Evolutionary conservation across 1,284 basidiomycete genomes (phyloP).

Genomic region (Fomitopsis pinicola): DNA sequence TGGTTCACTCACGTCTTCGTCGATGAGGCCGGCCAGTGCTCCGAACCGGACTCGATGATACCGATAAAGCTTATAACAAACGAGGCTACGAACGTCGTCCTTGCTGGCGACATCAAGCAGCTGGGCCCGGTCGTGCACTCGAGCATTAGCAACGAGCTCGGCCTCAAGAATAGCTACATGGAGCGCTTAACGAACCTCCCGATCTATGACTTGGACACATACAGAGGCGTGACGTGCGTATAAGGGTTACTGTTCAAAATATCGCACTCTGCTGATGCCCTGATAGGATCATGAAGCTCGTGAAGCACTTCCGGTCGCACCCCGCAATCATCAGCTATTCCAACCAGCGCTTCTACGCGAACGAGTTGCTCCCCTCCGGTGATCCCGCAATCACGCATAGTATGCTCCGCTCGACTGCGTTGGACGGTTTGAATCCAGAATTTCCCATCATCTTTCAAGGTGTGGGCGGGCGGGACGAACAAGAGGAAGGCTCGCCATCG

Average conservation of each 20-base stretch:
- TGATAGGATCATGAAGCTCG: constrained; percentile 43
- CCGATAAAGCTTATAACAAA: constrained; percentile 45
- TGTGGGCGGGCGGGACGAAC: constrained; percentile 37
- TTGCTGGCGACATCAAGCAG: constrained; percentile 57
- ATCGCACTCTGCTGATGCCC: not conserved
- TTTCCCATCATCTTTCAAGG: constrained; percentile 48
- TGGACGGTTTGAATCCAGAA: constrained; percentile 23
- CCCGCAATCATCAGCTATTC: constrained; percentile 51
- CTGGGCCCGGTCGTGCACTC: constrained; percentile 53
- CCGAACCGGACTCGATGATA: constrained; percentile 53
- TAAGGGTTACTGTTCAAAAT: not conserved
- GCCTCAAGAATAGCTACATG: constrained; percentile 46
- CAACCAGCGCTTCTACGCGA: constrained; percentile 50
- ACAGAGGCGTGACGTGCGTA: constrained; percentile 33
- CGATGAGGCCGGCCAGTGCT: constrained; percentile 63
- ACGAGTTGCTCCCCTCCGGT: constrained; percentile 43
- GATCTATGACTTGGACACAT: constrained; percentile 34
- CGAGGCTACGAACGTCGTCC: constrained; percentile 39
- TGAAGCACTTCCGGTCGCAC: constrained; percentile 58
- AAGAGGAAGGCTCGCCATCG: constrained; percentile 41
- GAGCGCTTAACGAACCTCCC: constrained; percentile 44
- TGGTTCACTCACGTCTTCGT: constrained; percentile 62
- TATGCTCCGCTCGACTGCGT: constrained; percentile 29
- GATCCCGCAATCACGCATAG: constrained; percentile 30
- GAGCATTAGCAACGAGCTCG: constrained; percentile 38